phyloP scores from a whole-genome alignment of 2,329 filamentous ascomycete genomes.

The Blumeria hordei region DNA sequence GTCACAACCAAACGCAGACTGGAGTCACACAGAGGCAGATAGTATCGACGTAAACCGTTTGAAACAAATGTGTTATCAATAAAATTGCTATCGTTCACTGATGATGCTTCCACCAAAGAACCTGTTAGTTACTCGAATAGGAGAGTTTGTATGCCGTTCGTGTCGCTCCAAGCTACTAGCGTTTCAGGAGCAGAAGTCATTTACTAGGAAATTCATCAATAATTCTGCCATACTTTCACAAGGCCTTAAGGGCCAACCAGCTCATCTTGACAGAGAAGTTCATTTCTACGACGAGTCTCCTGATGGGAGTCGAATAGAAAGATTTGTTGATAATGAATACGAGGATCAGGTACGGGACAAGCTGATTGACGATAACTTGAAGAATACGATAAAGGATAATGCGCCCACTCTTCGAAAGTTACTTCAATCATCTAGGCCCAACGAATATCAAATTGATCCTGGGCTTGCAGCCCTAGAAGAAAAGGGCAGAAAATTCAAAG shows the following conservation, averaged over 20 bases:
- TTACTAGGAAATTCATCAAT: conserved; percentile 8
- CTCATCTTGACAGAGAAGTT: not conserved
- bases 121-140: not conserved
- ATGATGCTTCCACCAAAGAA: too few species aligned
- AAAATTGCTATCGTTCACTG: too few species aligned
- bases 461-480: not conserved
- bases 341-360: conserved; percentile 4
- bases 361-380: not conserved
- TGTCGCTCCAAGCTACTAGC: conserved; percentile 12
- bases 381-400: conserved; percentile 1
- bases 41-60: too few species aligned
- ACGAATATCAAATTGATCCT: not conserved
- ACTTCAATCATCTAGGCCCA: not conserved
- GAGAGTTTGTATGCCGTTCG: conserved; percentile 14
- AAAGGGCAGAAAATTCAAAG: not conserved
- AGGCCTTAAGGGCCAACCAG: not conserved
- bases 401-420: not conserved
- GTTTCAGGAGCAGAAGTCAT: conserved; percentile 5
- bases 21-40: too few species aligned
- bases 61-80: too few species aligned
- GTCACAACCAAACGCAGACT: too few species aligned
- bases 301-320: conserved; percentile 11
- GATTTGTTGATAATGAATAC: conserved; percentile 4
- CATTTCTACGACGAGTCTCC: conserved; percentile 10
- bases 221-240: conserved; percentile 2